Percentiles rank a stretch among this genome's conserved stretches.
These are phyloP conservation scores for Termitomyces sp. DNA, from an alignment of 768 basidiomycete genomes.

Conservation along the genomic window DNA sequence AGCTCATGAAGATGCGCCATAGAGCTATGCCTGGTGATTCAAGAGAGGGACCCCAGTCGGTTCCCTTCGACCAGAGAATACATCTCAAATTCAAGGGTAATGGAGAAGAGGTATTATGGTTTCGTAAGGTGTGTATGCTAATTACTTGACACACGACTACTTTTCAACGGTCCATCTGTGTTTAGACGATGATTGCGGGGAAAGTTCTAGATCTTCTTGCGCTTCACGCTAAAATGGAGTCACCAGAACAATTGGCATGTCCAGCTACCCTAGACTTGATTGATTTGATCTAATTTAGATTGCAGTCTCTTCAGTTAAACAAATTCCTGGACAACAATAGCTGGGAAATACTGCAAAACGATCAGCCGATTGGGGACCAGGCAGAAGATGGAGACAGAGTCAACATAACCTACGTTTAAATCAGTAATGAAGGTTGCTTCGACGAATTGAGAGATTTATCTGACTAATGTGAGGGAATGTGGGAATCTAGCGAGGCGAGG, in stretches of 20 bases:
- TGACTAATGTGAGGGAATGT: slow-evolving; percentile 25
- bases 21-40: slow-evolving; percentile 58
- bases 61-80: slow-evolving; percentile 51
- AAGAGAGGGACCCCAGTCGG: slow-evolving; percentile 40
- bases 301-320: slow-evolving; percentile 38
- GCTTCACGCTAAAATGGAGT: slow-evolving; percentile 26
- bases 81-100: slow-evolving; percentile 42
- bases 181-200: slow-evolving; percentile 50
- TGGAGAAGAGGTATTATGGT: slow-evolving; percentile 49
- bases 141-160: neutral
- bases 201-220: slow-evolving; percentile 55
- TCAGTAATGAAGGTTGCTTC: neutral
- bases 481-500: slow-evolving; percentile 37
- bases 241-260: slow-evolving; percentile 26
- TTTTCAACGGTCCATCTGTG: neutral
- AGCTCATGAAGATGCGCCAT: slow-evolving; percentile 73
- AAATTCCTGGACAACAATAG: slow-evolving; percentile 20
- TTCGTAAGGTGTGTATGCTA: slow-evolving; percentile 50
- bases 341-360: slow-evolving; percentile 35
- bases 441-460: neutral
- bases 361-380: slow-evolving; percentile 41
- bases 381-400: slow-evolving; percentile 46
- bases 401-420: slow-evolving; percentile 5
- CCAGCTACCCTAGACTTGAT: neutral
- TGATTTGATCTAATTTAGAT: neutral